Evolutionary conservation across 1,284 basidiomycete species (phyloP).

Genomic region (Takashimella koratensis): DNA sequence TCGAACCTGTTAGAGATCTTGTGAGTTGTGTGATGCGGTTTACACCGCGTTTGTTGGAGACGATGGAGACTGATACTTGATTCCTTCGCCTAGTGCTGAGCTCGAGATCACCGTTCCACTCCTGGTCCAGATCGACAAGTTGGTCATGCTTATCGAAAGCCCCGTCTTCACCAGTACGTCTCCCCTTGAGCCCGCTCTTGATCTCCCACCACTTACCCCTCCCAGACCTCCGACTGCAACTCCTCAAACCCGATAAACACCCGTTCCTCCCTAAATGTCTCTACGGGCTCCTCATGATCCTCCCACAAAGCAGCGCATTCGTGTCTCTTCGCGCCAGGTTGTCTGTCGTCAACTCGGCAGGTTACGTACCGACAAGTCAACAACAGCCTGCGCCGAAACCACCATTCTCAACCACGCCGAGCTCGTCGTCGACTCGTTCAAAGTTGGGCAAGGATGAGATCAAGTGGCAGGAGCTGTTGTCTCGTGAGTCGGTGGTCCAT

Average conservation of each 20-base stretch:
- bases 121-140: conserved; percentile 94
- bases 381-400: conserved; percentile 14
- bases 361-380: conserved; percentile 70
- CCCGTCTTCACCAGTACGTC: conserved; percentile 91
- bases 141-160: conserved; percentile 96
- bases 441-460: conserved; percentile 80
- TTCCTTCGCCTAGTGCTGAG: conserved; percentile 67
- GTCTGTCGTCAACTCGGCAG: conserved; percentile 90
- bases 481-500: conserved; percentile 53
- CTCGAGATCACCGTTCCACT: conserved; percentile 93
- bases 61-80: too few relatives aligned
- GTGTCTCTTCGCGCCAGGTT: conserved; percentile 89
- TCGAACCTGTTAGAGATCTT: conserved; percentile 96
- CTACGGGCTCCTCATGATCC: conserved; percentile 93
- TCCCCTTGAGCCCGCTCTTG: neutral
- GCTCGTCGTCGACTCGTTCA: conserved; percentile 53
- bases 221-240: conserved; percentile 87
- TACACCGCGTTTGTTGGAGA: conserved; percentile 5
- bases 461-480: conserved; percentile 86
- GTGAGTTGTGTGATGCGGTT: conserved; percentile 53
- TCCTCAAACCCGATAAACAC: conserved; percentile 94
- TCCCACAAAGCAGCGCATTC: conserved; percentile 96
- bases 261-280: conserved; percentile 96
- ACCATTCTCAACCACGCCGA: neutral
- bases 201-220: neutral